A percentile compares a stretch with the other conserved stretches of the same genome.
Conservation (phyloP, 768 basidiomycete species). For the Kwoniella dejecticola region DNA sequence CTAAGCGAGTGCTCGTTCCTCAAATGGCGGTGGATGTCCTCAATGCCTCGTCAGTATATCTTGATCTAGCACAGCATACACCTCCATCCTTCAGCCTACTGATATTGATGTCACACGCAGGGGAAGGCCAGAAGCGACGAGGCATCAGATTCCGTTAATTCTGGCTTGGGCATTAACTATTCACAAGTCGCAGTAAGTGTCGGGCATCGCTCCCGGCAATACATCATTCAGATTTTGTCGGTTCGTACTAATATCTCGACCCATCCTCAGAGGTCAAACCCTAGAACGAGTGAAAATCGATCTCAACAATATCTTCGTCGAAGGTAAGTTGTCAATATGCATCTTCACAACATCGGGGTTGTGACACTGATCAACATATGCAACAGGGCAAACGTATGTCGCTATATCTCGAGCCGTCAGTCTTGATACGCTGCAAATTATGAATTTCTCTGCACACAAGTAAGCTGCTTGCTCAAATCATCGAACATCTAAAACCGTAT, state of each 20-base stretch:
- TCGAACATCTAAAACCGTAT: neutral
- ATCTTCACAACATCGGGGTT: too few relatives aligned
- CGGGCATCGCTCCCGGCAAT: neutral
- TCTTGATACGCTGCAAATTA: constrained; percentile 47
- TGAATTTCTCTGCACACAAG: constrained; percentile 32
- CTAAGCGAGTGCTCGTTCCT: constrained; percentile 28
- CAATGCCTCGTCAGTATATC: constrained; percentile 32
- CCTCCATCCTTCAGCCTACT: too few relatives aligned
- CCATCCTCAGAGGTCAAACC: constrained; percentile 58
- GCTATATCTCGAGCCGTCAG: constrained; percentile 52
- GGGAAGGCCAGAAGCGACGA: constrained; percentile 33
- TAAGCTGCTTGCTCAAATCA: constrained; percentile 20
- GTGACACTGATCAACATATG: neutral
- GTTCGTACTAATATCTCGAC: too few relatives aligned
- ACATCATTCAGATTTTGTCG: too few relatives aligned
- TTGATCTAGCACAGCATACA: too few relatives aligned
- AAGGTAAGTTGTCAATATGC: constrained; percentile 33
- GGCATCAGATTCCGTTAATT: constrained; percentile 73
- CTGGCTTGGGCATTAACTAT: constrained; percentile 64
- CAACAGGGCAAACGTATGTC: constrained; percentile 47
- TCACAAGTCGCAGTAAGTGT: constrained; percentile 27
- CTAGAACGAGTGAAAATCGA: constrained; percentile 91
- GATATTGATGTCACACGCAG: neutral
- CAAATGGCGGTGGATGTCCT: constrained; percentile 37
- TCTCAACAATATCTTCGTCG: constrained; percentile 77